Evolutionary conservation across 768 basidiomycete species (phyloP), one percentile per base, ranked within the genome.

Genomic region (Suillus variegatus): DNA sequence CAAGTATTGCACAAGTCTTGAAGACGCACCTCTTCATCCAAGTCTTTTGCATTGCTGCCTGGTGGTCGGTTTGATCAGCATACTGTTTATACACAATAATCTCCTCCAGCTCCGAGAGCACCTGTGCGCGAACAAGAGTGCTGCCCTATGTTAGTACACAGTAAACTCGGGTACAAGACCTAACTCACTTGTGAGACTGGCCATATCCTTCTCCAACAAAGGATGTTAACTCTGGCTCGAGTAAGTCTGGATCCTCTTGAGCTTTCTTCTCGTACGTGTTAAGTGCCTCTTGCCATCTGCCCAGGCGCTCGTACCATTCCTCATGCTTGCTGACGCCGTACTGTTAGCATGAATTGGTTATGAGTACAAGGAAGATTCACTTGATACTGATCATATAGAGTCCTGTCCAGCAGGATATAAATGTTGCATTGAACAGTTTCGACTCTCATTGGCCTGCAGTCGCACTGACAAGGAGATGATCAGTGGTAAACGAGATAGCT

Each of bases 31-130:
- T 85, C 74, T 95, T 95, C 88, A 97, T 94, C 97, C 97, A 99
- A 0, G 97, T 99, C 78, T 90, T 93, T 57, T 93, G 85, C 82
- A 97, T 95, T 3, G 91, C 88, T 66, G 83, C 83, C 70, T 96
- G 95, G n/a, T 95, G 87, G 65, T 97, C 94, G 2, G 94, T 91
- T 73, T 97, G 94, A 76, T 99, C 97, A 25, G 90, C 91, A 69
- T 89, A 89, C 75, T 97, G 92, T 77, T 99, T 99, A 81, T 95
- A 99, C 47, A 88, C 81, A 66, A 99, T 97, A 70, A 99, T 97
- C 74, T 99, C 97, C 73, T 99, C 97, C 8, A 99, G 83, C 74
- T 99, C 97, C 2, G 97, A 95, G 16, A 99, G 83, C 94, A 98
- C 96, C 78, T 99, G 97, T 1, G 97, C 95, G 10, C 97, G 92